Evolutionary conservation across 768 basidiomycete species (phyloP), one percentile per base, ranked within the genome.

Genomic region (Leccinum subgranulosum): DNA sequence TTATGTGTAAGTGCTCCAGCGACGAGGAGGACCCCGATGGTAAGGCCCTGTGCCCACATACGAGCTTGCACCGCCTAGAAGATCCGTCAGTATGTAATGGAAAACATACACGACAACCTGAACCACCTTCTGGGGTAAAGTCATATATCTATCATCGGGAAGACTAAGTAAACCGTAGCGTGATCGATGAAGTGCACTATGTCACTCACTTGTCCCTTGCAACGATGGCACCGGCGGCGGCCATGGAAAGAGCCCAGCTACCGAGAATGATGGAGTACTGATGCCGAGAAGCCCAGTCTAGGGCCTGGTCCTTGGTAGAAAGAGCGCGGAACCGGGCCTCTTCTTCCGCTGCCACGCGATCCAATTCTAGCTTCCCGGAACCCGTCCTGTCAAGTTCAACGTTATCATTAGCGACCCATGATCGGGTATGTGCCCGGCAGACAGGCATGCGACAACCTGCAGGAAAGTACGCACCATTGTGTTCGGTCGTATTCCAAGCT

Each of bases 1-100:
- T 74, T 66, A 28, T 84, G 83, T 3, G 87, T 84, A 27, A 91
- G 72, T 6, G 83, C 82, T 61, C 87, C 90, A 14, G 89, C 88
- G 4, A 74, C 85, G 55, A 90, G 78, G 28, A 92, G 72, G 25
- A 91, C 77, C 36, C 87, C 88, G 47, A 92, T 84, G 0, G 90
- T 92, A 56, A 92, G 69, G 4, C 88, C 90, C 61, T 92, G 90
- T 4, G 90, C 90, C 89, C 89, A 92, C 86, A 92, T 87, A 81
- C 90, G 88, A 31, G 87, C 89, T 71, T 92, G 90, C 3, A 93
- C 90, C 27, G 90, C 75, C 79, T 78, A 41, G 57, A 82, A 80
- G 15, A 75, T 65, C 78, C 76, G 11, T 61, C 46, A 64, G 58
- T 19, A 41, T 6, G 27, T 3, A n/a, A 19, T n/a, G 21, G 28